These are phyloP conservation scores for Magnaporthiopsis poae DNA, from an alignment of 2,329 filamentous ascomycete genomes.

Conservation along the genomic window DNA sequence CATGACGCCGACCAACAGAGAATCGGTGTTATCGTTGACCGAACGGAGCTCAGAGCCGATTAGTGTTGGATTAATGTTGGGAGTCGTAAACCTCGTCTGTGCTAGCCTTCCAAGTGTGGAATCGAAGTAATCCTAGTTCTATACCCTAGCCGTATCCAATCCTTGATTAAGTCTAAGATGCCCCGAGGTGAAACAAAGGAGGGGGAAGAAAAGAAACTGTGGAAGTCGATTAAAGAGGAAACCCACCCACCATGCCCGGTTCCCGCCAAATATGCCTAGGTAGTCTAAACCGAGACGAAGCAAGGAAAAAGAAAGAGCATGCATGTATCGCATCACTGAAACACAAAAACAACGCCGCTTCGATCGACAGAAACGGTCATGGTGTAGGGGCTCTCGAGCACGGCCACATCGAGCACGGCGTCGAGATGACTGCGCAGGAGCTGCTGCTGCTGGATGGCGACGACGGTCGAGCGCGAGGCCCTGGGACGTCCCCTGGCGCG, in stretches of 20 bases:
- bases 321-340: conserved; percentile 29
- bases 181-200: neutral
- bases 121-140: neutral
- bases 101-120: neutral
- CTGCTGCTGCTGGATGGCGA: conserved; percentile 78
- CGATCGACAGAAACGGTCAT: conserved; percentile 89
- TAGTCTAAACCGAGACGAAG: neutral
- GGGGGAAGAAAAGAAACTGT: neutral
- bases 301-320: neutral
- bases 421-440: conserved; percentile 80
- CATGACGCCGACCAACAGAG: neutral
- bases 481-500: conserved; percentile 22
- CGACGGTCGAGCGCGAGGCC: conserved; percentile 68
- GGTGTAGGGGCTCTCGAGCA: conserved; percentile 79
- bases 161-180: neutral
- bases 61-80: neutral
- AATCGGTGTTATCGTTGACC: neutral
- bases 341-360: conserved; percentile 81
- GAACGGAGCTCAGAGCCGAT: neutral
- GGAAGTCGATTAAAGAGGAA: neutral
- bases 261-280: too few relatives aligned
- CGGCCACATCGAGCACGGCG: conserved; percentile 74
- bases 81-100: neutral
- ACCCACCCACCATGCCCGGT: neutral
- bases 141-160: neutral